Base-by-base conservation (phyloP, 169 alveolate genomes). In the Cytauxzoon felis region DNA sequence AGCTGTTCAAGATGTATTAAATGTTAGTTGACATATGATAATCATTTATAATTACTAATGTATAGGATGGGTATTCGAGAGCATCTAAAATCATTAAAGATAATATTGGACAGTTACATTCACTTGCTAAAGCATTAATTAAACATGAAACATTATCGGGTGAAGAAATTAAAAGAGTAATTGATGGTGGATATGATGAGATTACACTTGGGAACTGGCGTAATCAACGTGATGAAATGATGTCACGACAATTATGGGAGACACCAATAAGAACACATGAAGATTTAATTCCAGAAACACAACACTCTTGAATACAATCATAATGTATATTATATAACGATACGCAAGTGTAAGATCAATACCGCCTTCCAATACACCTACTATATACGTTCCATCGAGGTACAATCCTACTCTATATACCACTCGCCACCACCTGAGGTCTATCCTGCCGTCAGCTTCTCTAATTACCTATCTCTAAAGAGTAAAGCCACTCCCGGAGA, bases 101-200 rank as follows among this genome's bases (percentile, higher is more conserved):
- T 16, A 92, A 88, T 56, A 87, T 90, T 62, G 83, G 51, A 24
- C 92, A 88, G 50, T 62, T 92, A n/a, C 91, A 90, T 63, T 80
- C 88, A 27, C 71, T 92, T 34, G 88, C 91, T 0, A 76, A 80
- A 13, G 93, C 91, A 33, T 79, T 90, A 50, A 90, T 90, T 5
- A 83, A 80, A 48, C 83, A 82, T 40, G 95, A 90, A 66, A 90
- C 95, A 2, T 57, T 90, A 24, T 69, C 80, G 5, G 87, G 86
- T 36, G 92, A 81, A 19, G 93, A 82, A 72, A 82, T 88, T 18
- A 62, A 54, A 43, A 61, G 71, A 34, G 91, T 89, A 32, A 63
- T 85, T 45, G 87, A 70, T 32, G 91, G 91, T 8, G 78, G 71
- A 50, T 33, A 61, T 57, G 73, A 62, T 18, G 87, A 80, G 48